These are phyloP conservation scores for Plectosphaerella cucumerina DNA, from an alignment of 2,329 filamentous ascomycete species.

Conservation along the genomic window DNA sequence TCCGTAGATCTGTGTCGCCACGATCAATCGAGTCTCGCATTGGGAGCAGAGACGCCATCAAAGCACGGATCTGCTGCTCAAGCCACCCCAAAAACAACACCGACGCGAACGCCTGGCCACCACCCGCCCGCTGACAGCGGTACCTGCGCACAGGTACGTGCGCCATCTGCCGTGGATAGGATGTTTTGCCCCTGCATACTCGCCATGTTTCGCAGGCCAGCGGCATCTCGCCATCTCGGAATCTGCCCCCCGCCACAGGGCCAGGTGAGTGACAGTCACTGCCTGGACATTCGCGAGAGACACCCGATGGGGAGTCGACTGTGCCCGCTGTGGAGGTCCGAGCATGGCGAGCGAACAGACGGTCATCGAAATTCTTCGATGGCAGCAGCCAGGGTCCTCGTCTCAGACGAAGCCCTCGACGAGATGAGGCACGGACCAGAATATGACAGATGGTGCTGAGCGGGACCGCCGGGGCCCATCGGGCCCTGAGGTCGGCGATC, in stretches of 20 bases:
- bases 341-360: not conserved
- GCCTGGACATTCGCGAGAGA: not conserved
- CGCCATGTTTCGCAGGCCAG: not conserved
- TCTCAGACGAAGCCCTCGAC: not conserved
- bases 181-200: not conserved
- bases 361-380: not conserved
- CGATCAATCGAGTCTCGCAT: not conserved
- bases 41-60: not conserved
- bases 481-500: not conserved
- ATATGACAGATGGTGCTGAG: constrained; percentile 5
- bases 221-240: not conserved
- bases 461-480: not conserved
- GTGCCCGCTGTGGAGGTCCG: not conserved
- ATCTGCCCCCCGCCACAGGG: not conserved
- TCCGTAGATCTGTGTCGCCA: not conserved
- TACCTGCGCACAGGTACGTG: not conserved
- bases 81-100: not conserved
- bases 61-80: not conserved
- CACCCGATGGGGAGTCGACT: not conserved
- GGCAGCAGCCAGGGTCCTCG: not conserved
- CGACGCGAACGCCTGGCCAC: not conserved
- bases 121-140: not conserved
- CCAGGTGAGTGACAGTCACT: not conserved
- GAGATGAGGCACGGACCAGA: constrained; percentile 5
- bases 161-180: not conserved